phyloP scores from a whole-genome alignment of 306 rosid species.

The Corylus americana region DNA sequence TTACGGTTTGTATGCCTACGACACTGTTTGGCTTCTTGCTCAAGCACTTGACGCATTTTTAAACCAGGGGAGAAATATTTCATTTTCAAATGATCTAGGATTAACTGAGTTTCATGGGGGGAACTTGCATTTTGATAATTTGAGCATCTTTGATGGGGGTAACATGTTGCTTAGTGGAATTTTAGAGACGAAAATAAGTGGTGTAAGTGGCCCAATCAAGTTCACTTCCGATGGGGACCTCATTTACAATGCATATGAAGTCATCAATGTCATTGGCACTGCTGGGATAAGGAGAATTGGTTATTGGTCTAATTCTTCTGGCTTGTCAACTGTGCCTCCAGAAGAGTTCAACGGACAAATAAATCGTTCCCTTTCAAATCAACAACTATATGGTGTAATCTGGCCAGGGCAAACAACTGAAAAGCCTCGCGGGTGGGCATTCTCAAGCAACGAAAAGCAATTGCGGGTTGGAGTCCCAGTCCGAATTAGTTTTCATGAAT shows the following conservation, averaged over 20 bases:
- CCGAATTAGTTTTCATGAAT: constrained; percentile 60
- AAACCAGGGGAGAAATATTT: constrained; percentile 53
- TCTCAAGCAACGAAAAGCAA: constrained; percentile 75
- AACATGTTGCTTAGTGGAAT: constrained; percentile 41
- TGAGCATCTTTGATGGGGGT: constrained; percentile 76
- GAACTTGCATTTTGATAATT: constrained; percentile 56
- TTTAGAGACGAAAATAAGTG: constrained; percentile 60
- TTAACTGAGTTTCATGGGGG: constrained; percentile 34
- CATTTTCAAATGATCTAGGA: constrained; percentile 65
- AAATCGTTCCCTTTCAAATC: constrained; percentile 45
- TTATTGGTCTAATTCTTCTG: constrained; percentile 89
- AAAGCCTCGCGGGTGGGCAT: constrained; percentile 96
- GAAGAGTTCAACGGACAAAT: constrained; percentile 44
- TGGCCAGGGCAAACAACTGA: constrained; percentile 83
- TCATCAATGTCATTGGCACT: constrained; percentile 74
- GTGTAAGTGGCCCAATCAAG: constrained; percentile 65
- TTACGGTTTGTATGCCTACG: constrained; percentile 70
- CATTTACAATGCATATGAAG: constrained; percentile 68
- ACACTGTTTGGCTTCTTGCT: constrained; percentile 81
- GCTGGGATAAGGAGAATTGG: constrained; percentile 63
- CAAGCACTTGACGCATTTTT: constrained; percentile 72
- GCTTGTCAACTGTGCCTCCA: constrained; percentile 63
- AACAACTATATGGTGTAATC: constrained; percentile 44
- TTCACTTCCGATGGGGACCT: constrained; percentile 58
- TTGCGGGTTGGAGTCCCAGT: constrained; percentile 77